phyloP scores from a whole-genome alignment of 2,329 filamentous ascomycete genomes.

The Pseudocercospora pini-densiflorae region DNA sequence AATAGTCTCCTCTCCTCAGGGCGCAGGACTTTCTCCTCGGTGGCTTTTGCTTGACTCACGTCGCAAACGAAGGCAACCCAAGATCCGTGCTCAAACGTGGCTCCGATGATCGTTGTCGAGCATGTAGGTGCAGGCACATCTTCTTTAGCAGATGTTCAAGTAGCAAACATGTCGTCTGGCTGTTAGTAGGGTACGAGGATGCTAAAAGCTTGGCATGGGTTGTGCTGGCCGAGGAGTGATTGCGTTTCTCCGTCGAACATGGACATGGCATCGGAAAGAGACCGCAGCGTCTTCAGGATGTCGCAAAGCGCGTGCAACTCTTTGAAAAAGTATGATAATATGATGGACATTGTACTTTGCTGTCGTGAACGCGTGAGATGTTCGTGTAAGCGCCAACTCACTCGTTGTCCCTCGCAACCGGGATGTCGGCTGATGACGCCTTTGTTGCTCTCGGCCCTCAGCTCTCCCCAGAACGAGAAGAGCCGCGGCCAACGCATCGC shows the following conservation, averaged over 20 bases:
- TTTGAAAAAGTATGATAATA: no score
- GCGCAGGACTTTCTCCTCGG: not conserved
- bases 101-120: not conserved
- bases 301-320: no score
- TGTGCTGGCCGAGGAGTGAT: not conserved
- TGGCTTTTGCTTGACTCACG: no score
- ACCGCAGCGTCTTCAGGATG: no score
- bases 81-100: not conserved
- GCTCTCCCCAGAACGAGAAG: not conserved
- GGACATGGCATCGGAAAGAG: no score
- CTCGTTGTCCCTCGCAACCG: not conserved
- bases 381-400: no score
- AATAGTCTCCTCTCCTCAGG: not conserved
- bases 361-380: no score
- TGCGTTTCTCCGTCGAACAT: not conserved
- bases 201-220: not conserved
- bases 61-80: not conserved
- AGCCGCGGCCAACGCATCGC: not conserved
- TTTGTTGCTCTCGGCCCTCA: not conserved
- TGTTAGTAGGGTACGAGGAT: not conserved
- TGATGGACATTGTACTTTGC: no score
- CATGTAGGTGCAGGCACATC: not conserved
- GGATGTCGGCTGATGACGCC: not conserved
- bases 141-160: not conserved
- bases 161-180: not conserved